Percentiles rank a stretch among this genome's conserved stretches.
Conservation (phyloP, 805 yeast genomes). For the Candida xiaguanensis region DNA sequence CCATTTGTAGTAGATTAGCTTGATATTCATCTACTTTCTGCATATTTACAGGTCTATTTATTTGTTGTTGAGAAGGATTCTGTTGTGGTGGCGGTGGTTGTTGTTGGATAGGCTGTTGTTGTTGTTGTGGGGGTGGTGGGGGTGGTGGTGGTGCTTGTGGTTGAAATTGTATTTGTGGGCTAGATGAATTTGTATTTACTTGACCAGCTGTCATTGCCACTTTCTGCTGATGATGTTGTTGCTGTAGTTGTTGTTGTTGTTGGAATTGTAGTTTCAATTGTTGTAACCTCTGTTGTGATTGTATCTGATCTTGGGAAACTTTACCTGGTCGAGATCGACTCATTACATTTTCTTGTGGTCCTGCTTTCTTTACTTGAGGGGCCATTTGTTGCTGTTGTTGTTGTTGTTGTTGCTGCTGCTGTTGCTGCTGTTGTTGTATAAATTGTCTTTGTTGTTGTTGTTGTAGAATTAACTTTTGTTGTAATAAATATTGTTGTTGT, state of each 20-base stretch:
- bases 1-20: constrained; percentile 16
- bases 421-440: constrained; percentile 12
- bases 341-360: background rate
- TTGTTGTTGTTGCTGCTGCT: constrained; percentile 8
- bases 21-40: constrained; percentile 22
- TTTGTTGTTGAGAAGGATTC: no score
- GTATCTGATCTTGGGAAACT: constrained; percentile 13
- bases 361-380: constrained; percentile 4
- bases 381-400: constrained; percentile 9
- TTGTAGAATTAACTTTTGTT: constrained; percentile 1
- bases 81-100: constrained; percentile 13
- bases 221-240: no score
- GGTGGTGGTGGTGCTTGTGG: constrained; percentile 14
- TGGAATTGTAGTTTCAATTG: constrained; percentile 22
- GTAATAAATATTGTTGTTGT: constrained; percentile 11
- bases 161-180: no score
- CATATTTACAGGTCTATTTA: no score
- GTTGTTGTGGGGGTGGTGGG: constrained; percentile 9
- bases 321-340: background rate
- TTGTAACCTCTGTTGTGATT: constrained; percentile 21
- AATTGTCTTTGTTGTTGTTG: constrained; percentile 11
- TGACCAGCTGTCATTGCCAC: no score
- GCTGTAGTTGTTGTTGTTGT: constrained; percentile 21
- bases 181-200: no score
- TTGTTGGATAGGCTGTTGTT: constrained; percentile 2